Evolutionary conservation across 2,329 filamentous ascomycete genomes (phyloP).

Genomic region (Trichoderma sp.): DNA sequence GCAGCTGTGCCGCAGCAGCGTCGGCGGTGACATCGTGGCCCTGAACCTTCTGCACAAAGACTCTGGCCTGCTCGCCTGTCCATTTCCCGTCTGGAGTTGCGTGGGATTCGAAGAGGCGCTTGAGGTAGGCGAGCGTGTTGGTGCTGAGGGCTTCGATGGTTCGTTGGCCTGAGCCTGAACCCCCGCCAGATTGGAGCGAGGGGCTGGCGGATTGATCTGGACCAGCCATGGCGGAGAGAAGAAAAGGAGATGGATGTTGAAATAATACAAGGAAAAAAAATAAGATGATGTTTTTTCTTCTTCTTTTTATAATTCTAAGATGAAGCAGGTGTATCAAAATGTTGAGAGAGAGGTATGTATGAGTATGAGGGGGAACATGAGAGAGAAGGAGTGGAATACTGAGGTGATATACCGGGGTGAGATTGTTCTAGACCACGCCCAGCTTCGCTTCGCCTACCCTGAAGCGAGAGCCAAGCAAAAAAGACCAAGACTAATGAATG

Average conservation of each 20-base stretch:
- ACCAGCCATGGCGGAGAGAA: constrained; percentile 2
- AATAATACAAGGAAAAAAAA: background rate
- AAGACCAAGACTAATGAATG: background rate
- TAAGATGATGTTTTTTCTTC: background rate
- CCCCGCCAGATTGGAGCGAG: constrained; percentile 49
- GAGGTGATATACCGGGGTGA: background rate
- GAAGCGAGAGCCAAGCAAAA: background rate
- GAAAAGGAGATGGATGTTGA: background rate
- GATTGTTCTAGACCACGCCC: background rate
- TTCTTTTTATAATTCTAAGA: background rate
- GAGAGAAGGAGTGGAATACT: background rate
- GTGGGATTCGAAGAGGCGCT: constrained; percentile 49
- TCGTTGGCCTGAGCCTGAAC: constrained; percentile 45
- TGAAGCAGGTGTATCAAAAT: background rate
- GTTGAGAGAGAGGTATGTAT: background rate
- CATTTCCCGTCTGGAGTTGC: constrained; percentile 46
- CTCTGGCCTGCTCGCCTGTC: constrained; percentile 46
- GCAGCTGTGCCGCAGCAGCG: constrained; percentile 30
- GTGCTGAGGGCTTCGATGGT: constrained; percentile 45
- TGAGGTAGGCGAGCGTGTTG: constrained; percentile 45
- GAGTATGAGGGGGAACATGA: background rate
- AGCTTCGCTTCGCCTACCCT: background rate
- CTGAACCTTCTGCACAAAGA: constrained; percentile 52
- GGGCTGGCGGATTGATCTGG: background rate
- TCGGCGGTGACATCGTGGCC: constrained; percentile 40